Base-by-base conservation (phyloP, 2,329 filamentous ascomycete species). In the Paecilomyces sp. region DNA sequence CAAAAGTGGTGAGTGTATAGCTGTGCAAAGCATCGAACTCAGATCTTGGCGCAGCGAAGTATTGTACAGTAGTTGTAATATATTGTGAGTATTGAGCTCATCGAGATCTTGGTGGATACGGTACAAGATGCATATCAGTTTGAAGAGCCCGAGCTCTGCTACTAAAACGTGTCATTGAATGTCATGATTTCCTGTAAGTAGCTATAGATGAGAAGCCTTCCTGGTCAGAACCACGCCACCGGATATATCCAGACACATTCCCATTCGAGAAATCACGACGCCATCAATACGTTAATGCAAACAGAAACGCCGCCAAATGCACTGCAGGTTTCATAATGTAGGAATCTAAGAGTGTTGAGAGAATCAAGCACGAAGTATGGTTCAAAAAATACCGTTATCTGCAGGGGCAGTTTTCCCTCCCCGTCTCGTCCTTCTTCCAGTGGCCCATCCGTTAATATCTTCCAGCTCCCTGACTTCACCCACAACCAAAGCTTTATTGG, bases 351-450 rank as follows among this genome's bases (percentile, higher is more conserved):
- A 33, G 31, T 5, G 11, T 12, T 33, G 31, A 5, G 6, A 47
- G 22, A 47, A 47, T 18, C 18, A 9, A 15, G 15, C 18, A 47
- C n/a, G 30, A n/a, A 56, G 24, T 3, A 6, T 36, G 13, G 15
- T 24, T 58, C 53, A 62, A 36, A 60, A 56, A 22, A 50, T 55
- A 13, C 60, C 54, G 36, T 63, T 60, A 59, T 67, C 66, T 15
- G 65, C 59, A 59, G 67, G 66, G 15, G 65, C 59, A 25, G 57
- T 55, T 57, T 67, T 72, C 28, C 63, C 59, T 47, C 68, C 66
- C 30, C 72, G 69, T 58, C 72, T 70, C 8, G 74, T 77, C 55
- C 73, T 70, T 57, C 74, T 66, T 28, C 72, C 68, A 62, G 66
- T 66, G 1, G 68, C 70, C 73, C 73, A 74, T 13, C 72, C 59